Conservation (phyloP, 306 rosid species). For the Astragalus membranaceus region DNA sequence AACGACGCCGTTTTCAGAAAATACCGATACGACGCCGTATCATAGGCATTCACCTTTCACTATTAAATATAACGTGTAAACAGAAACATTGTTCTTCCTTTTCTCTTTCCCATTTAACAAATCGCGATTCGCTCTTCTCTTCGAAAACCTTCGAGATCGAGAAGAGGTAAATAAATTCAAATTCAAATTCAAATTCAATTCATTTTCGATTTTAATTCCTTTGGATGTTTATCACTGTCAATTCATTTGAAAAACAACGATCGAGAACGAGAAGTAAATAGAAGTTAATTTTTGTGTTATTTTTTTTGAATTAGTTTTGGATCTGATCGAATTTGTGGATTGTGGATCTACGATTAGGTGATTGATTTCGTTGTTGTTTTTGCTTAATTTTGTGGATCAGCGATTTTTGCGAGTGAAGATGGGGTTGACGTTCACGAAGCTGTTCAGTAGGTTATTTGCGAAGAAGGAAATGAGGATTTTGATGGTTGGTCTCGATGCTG, state of each 20-base stretch:
- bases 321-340: slow-evolving; percentile 2
- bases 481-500: slow-evolving; percentile 99
- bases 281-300: neutral
- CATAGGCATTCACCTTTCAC: neutral
- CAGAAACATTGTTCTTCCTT: neutral
- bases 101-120: neutral
- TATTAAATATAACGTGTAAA: neutral
- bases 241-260: neutral
- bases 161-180: slow-evolving; percentile 13
- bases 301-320: neutral
- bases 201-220: neutral
- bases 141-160: neutral
- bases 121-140: slow-evolving; percentile 27
- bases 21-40: neutral
- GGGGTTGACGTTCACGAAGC: slow-evolving; percentile 92
- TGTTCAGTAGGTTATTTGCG: slow-evolving; percentile 86
- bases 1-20: neutral
- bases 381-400: slow-evolving; percentile 6
- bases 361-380: neutral
- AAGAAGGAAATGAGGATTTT: slow-evolving; percentile 92
- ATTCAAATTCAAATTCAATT: neutral
- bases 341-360: neutral
- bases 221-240: neutral
- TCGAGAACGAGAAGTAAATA: neutral
- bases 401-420: slow-evolving; percentile 39